Percentiles rank a stretch among this genome's conserved stretches.
phyloP scores from a whole-genome alignment of 768 basidiomycete genomes.

The Boletus subcaerulescens region DNA sequence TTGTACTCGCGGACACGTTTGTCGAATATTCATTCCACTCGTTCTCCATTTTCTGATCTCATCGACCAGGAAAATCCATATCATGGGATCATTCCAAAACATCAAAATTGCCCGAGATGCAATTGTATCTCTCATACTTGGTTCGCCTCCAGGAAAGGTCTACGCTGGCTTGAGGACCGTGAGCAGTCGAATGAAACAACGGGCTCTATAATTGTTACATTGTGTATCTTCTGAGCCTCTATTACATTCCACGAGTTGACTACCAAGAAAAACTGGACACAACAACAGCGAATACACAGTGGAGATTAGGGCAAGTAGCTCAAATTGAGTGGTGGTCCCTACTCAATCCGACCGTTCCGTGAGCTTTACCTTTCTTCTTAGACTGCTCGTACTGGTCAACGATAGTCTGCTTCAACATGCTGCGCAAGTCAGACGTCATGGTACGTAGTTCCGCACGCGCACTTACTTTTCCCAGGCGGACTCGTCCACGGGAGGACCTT shows the following conservation, averaged over 20 bases:
- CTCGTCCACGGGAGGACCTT: conserved; percentile 55
- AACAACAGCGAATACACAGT: neutral
- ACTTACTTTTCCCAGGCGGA: conserved; percentile 58
- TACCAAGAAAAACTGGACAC: conserved; percentile 1
- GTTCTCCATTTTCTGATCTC: conserved; percentile 4
- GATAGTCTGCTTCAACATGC: conserved; percentile 46
- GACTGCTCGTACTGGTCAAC: conserved; percentile 50
- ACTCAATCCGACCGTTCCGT: conserved; percentile 14
- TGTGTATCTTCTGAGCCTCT: conserved; percentile 4
- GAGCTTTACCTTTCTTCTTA: conserved; percentile 28
- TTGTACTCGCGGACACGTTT: conserved; percentile 95
- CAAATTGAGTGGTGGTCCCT: neutral
- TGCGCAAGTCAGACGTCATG: conserved; percentile 21
- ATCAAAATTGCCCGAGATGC: conserved; percentile 98
- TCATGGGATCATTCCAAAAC: conserved; percentile 97
- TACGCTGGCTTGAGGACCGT: conserved; percentile 90
- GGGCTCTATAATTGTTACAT: conserved; percentile 57
- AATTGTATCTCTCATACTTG: conserved; percentile 90
- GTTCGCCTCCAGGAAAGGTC: conserved; percentile 92
- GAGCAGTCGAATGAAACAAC: conserved; percentile 89
- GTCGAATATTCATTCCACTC: conserved; percentile 28
- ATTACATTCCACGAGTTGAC: conserved; percentile 9
- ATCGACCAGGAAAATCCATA: conserved; percentile 84
- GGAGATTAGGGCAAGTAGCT: neutral
- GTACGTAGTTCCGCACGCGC: neutral